Percentiles rank a stretch among this genome's conserved stretches.
phyloP scores from a whole-genome alignment of 1,284 basidiomycete species.

The Bondarzewia mesenterica region DNA sequence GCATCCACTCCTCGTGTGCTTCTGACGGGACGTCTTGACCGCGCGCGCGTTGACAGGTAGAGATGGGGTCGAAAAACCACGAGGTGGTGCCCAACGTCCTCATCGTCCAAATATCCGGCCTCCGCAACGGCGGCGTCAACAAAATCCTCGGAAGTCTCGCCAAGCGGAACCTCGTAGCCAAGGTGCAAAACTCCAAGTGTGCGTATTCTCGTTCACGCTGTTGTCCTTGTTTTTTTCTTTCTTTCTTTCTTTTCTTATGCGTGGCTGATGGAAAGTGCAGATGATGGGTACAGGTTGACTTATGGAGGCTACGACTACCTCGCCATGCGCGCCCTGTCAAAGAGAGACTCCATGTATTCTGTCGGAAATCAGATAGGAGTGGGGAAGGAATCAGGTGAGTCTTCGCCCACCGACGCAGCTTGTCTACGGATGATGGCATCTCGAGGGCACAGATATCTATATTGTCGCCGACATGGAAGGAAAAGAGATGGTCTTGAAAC shows the following conservation, averaged over 20 bases:
- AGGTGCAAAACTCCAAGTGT: constrained; percentile 92
- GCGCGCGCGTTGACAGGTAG: constrained; percentile 57
- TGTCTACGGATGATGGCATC: too few species aligned
- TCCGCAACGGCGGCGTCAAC: constrained; percentile 89
- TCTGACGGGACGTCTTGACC: too few species aligned
- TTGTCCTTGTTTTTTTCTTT: too few species aligned
- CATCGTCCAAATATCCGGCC: constrained; percentile 86
- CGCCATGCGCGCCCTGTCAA: constrained; percentile 88
- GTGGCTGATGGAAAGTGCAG: constrained; percentile 37
- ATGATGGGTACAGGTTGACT: constrained; percentile 95
- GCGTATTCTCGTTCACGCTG: constrained; percentile 23
- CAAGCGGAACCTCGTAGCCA: constrained; percentile 85
- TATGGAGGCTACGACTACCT: constrained; percentile 98
- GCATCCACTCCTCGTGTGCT: too few species aligned
- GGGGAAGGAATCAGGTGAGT: constrained; percentile 89
- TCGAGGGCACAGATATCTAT: constrained; percentile 97
- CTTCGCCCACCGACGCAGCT: not conserved
- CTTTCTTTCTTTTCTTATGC: too few species aligned
- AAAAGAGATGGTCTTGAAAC: constrained; percentile 83
- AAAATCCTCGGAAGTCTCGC: constrained; percentile 88
- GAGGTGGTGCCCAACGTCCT: constrained; percentile 88
- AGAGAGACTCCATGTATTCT: constrained; percentile 77
- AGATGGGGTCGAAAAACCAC: constrained; percentile 98
- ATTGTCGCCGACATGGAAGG: constrained; percentile 83
- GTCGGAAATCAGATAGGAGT: constrained; percentile 98